phyloP scores from a whole-genome alignment of 805 yeast genomes.

The Teunomyces pallodes region DNA sequence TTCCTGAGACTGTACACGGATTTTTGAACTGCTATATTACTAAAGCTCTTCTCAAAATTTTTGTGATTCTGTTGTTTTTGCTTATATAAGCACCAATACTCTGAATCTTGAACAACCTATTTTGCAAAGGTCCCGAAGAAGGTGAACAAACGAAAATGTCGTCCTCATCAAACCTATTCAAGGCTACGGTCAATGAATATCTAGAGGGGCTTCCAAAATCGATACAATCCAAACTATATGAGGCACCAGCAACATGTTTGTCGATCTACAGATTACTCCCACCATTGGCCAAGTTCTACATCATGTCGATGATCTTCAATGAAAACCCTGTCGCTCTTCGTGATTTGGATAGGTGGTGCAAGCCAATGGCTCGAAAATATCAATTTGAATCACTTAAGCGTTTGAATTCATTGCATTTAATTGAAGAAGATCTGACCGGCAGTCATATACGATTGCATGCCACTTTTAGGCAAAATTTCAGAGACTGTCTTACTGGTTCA shows the following conservation, averaged over 20 bases:
- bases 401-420: slow-evolving; percentile 69
- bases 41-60: slow-evolving; percentile 5
- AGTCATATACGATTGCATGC: slow-evolving; percentile 58
- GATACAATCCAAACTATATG: slow-evolving; percentile 79
- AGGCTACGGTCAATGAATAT: slow-evolving; percentile 80
- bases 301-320: slow-evolving; percentile 82
- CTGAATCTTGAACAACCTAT: neutral
- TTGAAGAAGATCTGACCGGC: slow-evolving; percentile 56
- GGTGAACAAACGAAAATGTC: neutral
- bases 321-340: slow-evolving; percentile 67
- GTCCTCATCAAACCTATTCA: slow-evolving; percentile 40
- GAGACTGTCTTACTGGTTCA: slow-evolving; percentile 84
- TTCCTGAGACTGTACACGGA: neutral
- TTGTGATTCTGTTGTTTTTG: neutral
- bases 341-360: slow-evolving; percentile 76
- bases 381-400: slow-evolving; percentile 79
- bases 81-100: neutral
- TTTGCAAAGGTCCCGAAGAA: slow-evolving; percentile 4
- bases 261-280: slow-evolving; percentile 91
- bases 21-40: neutral
- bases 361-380: slow-evolving; percentile 51
- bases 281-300: slow-evolving; percentile 81
- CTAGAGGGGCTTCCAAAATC: slow-evolving; percentile 85
- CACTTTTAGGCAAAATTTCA: slow-evolving; percentile 69
- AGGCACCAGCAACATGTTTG: slow-evolving; percentile 85